These are phyloP conservation scores for Nicotiana obtusifolia DNA, from an alignment of 257 asterid species.

Conservation along the genomic window DNA sequence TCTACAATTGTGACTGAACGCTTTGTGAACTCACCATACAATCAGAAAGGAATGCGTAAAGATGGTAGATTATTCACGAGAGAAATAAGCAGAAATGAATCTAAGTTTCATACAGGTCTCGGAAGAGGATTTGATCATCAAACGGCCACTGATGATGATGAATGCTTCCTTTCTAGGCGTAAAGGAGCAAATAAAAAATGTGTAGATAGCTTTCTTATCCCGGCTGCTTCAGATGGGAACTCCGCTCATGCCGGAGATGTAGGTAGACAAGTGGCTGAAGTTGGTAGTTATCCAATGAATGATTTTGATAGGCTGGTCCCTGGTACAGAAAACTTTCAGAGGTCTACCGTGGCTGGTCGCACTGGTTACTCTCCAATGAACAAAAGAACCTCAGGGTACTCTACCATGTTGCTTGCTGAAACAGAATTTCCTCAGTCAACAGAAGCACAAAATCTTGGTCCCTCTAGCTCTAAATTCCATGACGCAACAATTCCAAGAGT, in stretches of 20 bases:
- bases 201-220: conserved; percentile 14
- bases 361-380: conserved; percentile 21
- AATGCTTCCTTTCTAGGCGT: conserved; percentile 7
- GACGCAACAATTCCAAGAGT: conserved; percentile 36
- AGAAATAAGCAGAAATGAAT: conserved; percentile 23
- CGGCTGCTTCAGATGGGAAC: conserved; percentile 19
- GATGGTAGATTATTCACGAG: conserved; percentile 26
- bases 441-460: conserved; percentile 16
- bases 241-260: conserved; percentile 12
- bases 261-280: conserved; percentile 23
- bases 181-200: conserved; percentile 16
- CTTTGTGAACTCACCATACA: conserved; percentile 18
- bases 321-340: conserved; percentile 8
- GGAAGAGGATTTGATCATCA: conserved; percentile 16
- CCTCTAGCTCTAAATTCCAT: conserved; percentile 22
- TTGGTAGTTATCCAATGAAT: conserved; percentile 26
- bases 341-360: conserved; percentile 24
- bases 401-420: conserved; percentile 27
- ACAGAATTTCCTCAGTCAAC: conserved; percentile 18
- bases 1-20: conserved; percentile 26
- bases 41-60: conserved; percentile 22
- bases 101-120: conserved; percentile 16
- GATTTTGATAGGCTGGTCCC: conserved; percentile 20
- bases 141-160: conserved; percentile 3
- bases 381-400: conserved; percentile 20